phyloP scores from a whole-genome alignment of 129 eudicot genomes.

The Lonicera japonica region DNA sequence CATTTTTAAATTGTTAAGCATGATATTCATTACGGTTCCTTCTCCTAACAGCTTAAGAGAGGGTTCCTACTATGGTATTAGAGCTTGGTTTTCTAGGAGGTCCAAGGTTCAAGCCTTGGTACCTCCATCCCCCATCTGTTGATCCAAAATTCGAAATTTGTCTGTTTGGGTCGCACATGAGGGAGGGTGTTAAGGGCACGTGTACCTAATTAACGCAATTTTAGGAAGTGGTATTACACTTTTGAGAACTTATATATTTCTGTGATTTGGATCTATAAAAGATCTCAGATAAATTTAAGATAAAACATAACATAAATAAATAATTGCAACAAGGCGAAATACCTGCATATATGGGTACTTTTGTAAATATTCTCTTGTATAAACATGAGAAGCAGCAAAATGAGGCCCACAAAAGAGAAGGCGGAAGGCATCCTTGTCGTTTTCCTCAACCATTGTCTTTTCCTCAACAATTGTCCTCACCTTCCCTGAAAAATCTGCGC shows the following conservation, averaged over 20 bases:
- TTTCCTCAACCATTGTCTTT: slow-evolving; percentile 26
- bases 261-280: neutral
- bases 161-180: too few relatives aligned
- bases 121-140: too few relatives aligned
- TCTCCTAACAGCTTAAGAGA: too few relatives aligned
- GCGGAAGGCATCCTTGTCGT: slow-evolving; percentile 31
- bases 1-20: too few relatives aligned
- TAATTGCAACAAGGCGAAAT: neutral
- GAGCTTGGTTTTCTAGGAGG: too few relatives aligned
- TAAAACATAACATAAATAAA: neutral
- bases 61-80: too few relatives aligned
- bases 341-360: slow-evolving; percentile 57
- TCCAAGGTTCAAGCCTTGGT: too few relatives aligned
- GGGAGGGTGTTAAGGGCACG: too few relatives aligned
- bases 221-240: neutral
- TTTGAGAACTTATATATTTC: too few relatives aligned
- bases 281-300: neutral
- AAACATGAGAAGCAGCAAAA: slow-evolving; percentile 64
- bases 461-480: slow-evolving; percentile 22
- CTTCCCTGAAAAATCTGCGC: slow-evolving; percentile 38
- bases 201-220: neutral
- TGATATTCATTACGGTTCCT: too few relatives aligned
- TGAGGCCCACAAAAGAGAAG: slow-evolving; percentile 79
- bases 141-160: too few relatives aligned
- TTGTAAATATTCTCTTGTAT: slow-evolving; percentile 66